Evolutionary conservation across 495 filamentous ascomycete genomes (phyloP), one percentile per base, ranked within the genome.

Genomic region (Cercophora sp.): DNA sequence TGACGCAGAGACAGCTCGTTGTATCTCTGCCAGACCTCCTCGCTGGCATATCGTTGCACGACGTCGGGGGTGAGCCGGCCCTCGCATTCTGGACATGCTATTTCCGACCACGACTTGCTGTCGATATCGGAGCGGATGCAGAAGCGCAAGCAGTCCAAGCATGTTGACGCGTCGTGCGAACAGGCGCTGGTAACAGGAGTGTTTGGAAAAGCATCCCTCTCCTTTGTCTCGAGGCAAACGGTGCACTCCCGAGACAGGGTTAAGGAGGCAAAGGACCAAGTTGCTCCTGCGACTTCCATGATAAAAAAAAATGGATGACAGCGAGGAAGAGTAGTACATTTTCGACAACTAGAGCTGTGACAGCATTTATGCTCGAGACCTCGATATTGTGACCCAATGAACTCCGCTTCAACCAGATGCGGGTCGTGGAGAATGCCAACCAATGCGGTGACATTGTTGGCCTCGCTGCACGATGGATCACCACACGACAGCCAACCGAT

Each of bases 141-240:
- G 15, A 4, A 16, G n/a, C 22, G 10, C 2, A 57, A 16, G 20
- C 50, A 58, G 10, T 54, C 20, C 11, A 54, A 15, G 32, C 50
- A 58, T 4, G 43, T 29, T 4, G 24, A 5, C 24, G 23, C 36
- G 1, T 5, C 5, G 31, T 58, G 55, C 18, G 24, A 1, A 32
- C 55, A 58, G 5, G 15, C 2, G 5, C 10, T 39, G 8, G 55
- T 39, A 23, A 54, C 34, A 5, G 31, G 16, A 1, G 20, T 6
- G 3, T 9, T 15, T 4, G 55, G 55, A 18, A 54, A 58, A 1
- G 20, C 23, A 3, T 31, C 1, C 3, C 19, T 1, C 6, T 20
- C 27, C 39, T 46, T 58, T 11, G 24, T 20, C 27, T 58, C 55
- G 29, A 9, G 4, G 39, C 55, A 58, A 31, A 54, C 24, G 23